Evolutionary conservation across 2,329 filamentous ascomycete species (phyloP), one percentile per base, ranked within the genome.

Genomic region (Aureobasidium mangrovei): DNA sequence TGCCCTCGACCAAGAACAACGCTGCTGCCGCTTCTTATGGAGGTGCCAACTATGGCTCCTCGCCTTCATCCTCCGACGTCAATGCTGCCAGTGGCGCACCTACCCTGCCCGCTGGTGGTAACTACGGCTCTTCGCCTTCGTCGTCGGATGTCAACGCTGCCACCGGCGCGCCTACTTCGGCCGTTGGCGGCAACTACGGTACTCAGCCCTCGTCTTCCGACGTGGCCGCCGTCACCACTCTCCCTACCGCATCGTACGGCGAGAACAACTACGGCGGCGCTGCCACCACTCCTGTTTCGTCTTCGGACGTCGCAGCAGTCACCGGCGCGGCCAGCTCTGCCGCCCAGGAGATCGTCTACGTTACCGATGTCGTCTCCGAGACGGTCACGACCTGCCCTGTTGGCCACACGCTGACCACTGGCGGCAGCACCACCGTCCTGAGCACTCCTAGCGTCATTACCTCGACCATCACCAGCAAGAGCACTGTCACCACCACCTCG

Each of bases 371-470:
- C 31, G 35, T 53, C 35, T 35, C 42, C 18, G 38, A 43, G 40
- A 56, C 55, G 3, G 38, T 56, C 7, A 56, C 55, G 2, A 56
- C 54, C 2, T 56, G 54, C 33, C 54, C 54, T n/a, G 47, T 46
- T 12, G 54, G 54, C 27, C 40, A 56, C 28, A 52, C 46, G 10
- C 33, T 49, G 3, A 49, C 46, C 32, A 39, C 10, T 31, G 10
- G 38, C 31, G 45, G 54, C 12, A 29, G 32, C 10, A 54, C 53
- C 29, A 54, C 53, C 12, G 43, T 48, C 10, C 42, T 54, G 53
- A 54, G 43, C 18, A 32, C 53, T 33, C 53, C 53, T 35, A 44
- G 39, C 31, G 53, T 54, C 36, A 54, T 54, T 4, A 54, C 53
- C 38, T 44, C 53, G 28, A 35, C 28, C 12, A 18, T 54, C 24